Base-by-base conservation (phyloP, 768 basidiomycete species). In the Basidioascus undulatus region DNA sequence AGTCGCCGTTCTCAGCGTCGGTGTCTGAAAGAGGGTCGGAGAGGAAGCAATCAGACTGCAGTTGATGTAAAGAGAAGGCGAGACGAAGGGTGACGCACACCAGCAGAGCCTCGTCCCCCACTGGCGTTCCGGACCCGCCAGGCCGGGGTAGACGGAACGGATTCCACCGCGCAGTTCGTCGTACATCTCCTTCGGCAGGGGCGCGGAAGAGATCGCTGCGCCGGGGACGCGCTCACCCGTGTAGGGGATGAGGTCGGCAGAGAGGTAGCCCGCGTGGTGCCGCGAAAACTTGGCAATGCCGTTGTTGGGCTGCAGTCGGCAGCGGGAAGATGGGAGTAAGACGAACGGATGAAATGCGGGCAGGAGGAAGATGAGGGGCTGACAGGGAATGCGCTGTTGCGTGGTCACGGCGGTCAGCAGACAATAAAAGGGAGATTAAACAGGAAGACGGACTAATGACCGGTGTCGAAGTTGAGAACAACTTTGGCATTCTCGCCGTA, bases 1-100 rank as follows among this genome's bases (percentile, higher is more conserved):
- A 94, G 56, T 94, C 69, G 3, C 71, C 74, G 51, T 86, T 77
- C 1, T 72, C 66, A 5, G 83, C 72, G 50, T 92, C 87, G 19
- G 75, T 75, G 55, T 94, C 94, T 82, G 82, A 86, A 47, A 35
- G 27, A 20, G 12, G 13, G 15, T 3, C 8, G 26, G 23, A 0
- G 9, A 36, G 27, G 26, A 26, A 24, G 24, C 6, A 9, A 21
- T 20, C 19, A 1, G 23, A 30, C 31, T 10, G 7, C 6, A 19
- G 27, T 7, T 26, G 10, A 1, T 4, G n/a, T 3, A 19, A 11
- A 10, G 21, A 32, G 25, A 11, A 13, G 18, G 6, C 9, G 32
- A 5, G 18, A 35, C 4, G 20, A 23, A 35, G n/a, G n/a, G n/a
- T n/a, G n/a, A 21, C 19, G 55, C 69, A 55, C 53, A 81, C 87